Evolutionary conservation across 2,329 filamentous ascomycete genomes (phyloP).

Genomic region (Neofusicoccum sp.): DNA sequence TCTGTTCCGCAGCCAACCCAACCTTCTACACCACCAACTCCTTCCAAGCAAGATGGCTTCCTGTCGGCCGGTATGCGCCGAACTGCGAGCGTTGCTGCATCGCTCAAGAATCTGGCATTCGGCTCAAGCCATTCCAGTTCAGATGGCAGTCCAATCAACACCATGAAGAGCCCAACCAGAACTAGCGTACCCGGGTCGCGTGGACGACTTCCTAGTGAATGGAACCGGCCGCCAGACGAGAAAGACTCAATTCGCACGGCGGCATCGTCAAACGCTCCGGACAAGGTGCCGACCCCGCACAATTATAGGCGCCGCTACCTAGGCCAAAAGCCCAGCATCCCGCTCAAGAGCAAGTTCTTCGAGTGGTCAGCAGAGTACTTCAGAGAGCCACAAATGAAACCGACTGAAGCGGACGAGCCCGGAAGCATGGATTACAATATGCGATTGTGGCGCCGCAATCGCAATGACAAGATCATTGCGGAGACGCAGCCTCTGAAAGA

Average conservation of each 20-base stretch:
- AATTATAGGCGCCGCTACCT: conserved; percentile 65
- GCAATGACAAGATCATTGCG: conserved; percentile 87
- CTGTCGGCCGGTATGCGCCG: conserved; percentile 59
- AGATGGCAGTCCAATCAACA: conserved; percentile 28
- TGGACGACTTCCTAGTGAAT: conserved; percentile 56
- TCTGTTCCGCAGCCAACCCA: conserved; percentile 38
- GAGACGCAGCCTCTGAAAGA: conserved; percentile 94
- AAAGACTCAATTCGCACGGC: conserved; percentile 65
- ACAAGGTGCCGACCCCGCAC: conserved; percentile 75
- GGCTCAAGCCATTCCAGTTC: conserved; percentile 27
- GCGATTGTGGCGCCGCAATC: conserved; percentile 83
- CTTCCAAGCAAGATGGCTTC: conserved; percentile 59
- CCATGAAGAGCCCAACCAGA: conserved; percentile 18
- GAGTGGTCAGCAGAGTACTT: conserved; percentile 98
- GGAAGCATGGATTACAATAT: conserved; percentile 96
- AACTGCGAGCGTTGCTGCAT: conserved; percentile 64
- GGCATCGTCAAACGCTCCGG: conserved; percentile 68
- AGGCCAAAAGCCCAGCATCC: conserved; percentile 62
- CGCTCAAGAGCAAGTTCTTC: conserved; percentile 78
- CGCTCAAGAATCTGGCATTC: conserved; percentile 60
- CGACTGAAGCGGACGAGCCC: conserved; percentile 91
- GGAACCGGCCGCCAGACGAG: conserved; percentile 69
- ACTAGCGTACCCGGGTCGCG: conserved; percentile 32
- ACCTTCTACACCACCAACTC: conserved; percentile 47
- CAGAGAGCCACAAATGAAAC: conserved; percentile 96